A percentile compares a stretch with the other conserved stretches of the same genome.
phyloP scores from a whole-genome alignment of 2,329 filamentous ascomycete species.

The Aspergillus sojae region DNA sequence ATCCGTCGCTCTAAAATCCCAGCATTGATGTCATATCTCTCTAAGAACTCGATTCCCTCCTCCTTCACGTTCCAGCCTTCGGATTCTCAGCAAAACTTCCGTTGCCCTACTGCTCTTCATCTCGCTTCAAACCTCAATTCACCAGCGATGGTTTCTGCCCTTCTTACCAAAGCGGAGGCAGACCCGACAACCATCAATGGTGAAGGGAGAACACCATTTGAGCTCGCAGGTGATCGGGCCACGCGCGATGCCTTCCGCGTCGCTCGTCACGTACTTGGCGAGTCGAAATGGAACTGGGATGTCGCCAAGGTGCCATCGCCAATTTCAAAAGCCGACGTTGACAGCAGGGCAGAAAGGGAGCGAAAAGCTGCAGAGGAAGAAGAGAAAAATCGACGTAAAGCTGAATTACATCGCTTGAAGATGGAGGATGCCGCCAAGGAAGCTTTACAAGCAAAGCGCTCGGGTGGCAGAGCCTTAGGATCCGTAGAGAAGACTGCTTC shows the following conservation, averaged over 20 bases:
- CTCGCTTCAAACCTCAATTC: slow-evolving; percentile 81
- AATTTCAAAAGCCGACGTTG: slow-evolving; percentile 71
- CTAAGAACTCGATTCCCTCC: slow-evolving; percentile 70
- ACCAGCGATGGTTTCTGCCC: slow-evolving; percentile 72
- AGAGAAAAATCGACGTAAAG: slow-evolving; percentile 70
- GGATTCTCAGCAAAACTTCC: slow-evolving; percentile 68
- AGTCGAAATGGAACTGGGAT: slow-evolving; percentile 77
- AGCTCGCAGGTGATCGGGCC: slow-evolving; percentile 79
- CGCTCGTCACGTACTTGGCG: slow-evolving; percentile 79
- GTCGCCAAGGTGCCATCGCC: slow-evolving; percentile 70
- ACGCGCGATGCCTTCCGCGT: slow-evolving; percentile 92
- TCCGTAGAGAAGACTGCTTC: slow-evolving; percentile 71
- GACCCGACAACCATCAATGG: slow-evolving; percentile 71
- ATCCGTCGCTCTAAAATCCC: slow-evolving; percentile 89
- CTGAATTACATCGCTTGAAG: slow-evolving; percentile 73
- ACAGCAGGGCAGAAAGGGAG: slow-evolving; percentile 70
- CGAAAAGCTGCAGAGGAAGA: slow-evolving; percentile 68
- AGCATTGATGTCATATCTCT: slow-evolving; percentile 80
- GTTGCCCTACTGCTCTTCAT: slow-evolving; percentile 82
- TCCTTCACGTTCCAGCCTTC: slow-evolving; percentile 75
- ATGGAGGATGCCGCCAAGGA: slow-evolving; percentile 58
- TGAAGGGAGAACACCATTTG: slow-evolving; percentile 84
- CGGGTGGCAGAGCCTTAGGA: slow-evolving; percentile 59
- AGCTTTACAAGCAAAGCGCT: slow-evolving; percentile 51
- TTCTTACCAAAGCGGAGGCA: slow-evolving; percentile 73